These are phyloP conservation scores for Arthrobotrys entomopaga DNA, from an alignment of 2,329 filamentous ascomycete species.

Conservation along the genomic window DNA sequence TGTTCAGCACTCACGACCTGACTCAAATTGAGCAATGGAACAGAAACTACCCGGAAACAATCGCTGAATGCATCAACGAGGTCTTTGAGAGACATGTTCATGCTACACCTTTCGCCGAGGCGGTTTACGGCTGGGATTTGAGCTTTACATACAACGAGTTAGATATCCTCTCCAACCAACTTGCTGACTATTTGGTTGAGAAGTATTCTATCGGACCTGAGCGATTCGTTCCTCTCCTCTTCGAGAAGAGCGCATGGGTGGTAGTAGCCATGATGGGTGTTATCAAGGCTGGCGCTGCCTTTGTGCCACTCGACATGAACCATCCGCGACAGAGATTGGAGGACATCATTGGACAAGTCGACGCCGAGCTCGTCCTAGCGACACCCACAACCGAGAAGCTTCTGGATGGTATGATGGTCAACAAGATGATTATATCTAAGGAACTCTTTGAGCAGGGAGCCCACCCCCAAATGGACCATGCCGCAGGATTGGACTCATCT, in stretches of 20 bases:
- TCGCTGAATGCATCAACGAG: constrained; percentile 7
- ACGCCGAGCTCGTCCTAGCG: constrained; percentile 9
- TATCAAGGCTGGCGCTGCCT: constrained; percentile 66
- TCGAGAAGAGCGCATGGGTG: constrained; percentile 67
- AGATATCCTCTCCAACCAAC: not conserved
- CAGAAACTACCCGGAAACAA: constrained; percentile 3
- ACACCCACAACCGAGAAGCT: constrained; percentile 11
- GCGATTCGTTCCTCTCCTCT: constrained; percentile 61
- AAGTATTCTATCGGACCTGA: constrained; percentile 11
- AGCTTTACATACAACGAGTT: constrained; percentile 22
- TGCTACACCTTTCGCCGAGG: constrained; percentile 1
- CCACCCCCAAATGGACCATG: not conserved
- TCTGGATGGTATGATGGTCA: constrained; percentile 12
- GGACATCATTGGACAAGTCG: constrained; percentile 14
- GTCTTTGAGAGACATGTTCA: constrained; percentile 3
- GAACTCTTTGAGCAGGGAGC: constrained; percentile 5
- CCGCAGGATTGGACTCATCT: too few relatives aligned
- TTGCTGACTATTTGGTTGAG: constrained; percentile 15
- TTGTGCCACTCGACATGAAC: constrained; percentile 65
- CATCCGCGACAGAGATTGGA: constrained; percentile 65
- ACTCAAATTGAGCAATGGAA: constrained; percentile 18
- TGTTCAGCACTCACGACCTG: constrained; percentile 10
- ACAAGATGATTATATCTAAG: constrained; percentile 11
- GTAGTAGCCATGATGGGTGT: constrained; percentile 65
- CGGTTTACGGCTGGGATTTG: constrained; percentile 24